These are phyloP conservation scores for Conoideocrella luteorostrata DNA, from an alignment of 2,329 filamentous ascomycete genomes.

Conservation along the genomic window DNA sequence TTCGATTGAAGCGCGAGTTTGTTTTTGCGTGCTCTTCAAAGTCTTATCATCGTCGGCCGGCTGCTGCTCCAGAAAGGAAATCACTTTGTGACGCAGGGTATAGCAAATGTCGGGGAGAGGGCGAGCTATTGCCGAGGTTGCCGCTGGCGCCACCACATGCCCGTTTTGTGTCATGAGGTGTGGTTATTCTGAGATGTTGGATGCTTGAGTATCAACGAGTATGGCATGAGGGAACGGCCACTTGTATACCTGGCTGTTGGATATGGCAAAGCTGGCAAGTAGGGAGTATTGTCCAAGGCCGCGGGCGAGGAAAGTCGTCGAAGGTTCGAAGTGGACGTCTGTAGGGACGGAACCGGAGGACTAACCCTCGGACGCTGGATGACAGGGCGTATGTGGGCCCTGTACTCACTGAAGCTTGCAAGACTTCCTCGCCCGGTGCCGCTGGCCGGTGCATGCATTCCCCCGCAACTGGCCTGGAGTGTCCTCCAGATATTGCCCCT, in stretches of 20 bases:
- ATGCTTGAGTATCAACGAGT: background rate
- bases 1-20: conserved; percentile 64
- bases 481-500: too few relatives aligned
- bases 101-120: conserved; percentile 34
- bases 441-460: too few relatives aligned
- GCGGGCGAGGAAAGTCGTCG: conserved; percentile 4
- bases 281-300: background rate
- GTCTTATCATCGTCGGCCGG: conserved; percentile 47
- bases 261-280: too few relatives aligned
- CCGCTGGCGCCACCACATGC: conserved; percentile 4
- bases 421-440: too few relatives aligned
- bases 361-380: too few relatives aligned
- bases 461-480: too few relatives aligned
- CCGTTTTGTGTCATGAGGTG: conserved; percentile 9
- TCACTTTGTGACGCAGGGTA: conserved; percentile 53
- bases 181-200: background rate
- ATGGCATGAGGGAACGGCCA: too few relatives aligned
- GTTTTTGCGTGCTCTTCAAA: conserved; percentile 61
- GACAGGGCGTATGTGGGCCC: too few relatives aligned
- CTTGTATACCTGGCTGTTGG: too few relatives aligned
- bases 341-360: background rate
- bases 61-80: conserved; percentile 56
- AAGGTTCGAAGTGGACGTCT: background rate
- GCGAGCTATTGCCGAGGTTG: conserved; percentile 2
- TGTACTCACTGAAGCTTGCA: too few relatives aligned